A percentile compares a stretch with the other conserved stretches of the same genome.
Evolutionary conservation across 1,284 basidiomycete genomes (phyloP).

Genomic region (Cryptococcus sp.): DNA sequence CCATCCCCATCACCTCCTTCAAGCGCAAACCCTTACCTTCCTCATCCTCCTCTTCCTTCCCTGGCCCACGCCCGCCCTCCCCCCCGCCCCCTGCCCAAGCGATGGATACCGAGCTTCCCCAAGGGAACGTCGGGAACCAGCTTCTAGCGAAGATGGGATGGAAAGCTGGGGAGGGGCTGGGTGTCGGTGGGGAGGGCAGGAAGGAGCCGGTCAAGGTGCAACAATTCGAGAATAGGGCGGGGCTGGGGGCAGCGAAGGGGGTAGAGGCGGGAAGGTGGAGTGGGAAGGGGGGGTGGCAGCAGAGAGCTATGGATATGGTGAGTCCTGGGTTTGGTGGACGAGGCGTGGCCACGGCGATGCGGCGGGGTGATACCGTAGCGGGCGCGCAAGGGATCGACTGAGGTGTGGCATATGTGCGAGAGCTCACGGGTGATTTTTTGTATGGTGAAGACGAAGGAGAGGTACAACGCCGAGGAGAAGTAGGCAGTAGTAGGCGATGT

Average conservation of each 20-base stretch:
- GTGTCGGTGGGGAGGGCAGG: conserved; percentile 71
- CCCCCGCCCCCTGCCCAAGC: conserved; percentile 59
- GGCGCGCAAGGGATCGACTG: no score
- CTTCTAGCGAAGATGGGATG: conserved; percentile 94
- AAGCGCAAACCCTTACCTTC: conserved; percentile 9
- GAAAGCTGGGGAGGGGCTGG: conserved; percentile 83
- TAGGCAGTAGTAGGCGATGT: no score
- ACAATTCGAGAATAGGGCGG: conserved; percentile 78
- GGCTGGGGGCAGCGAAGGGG: conserved; percentile 81
- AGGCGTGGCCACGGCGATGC: neutral
- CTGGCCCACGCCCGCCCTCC: conserved; percentile 57
- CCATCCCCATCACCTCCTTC: neutral
- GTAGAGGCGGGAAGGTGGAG: conserved; percentile 73
- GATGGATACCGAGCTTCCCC: conserved; percentile 67
- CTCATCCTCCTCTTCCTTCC: neutral
- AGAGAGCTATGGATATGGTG: conserved; percentile 41
- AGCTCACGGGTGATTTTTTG: neutral
- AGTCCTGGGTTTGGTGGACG: conserved; percentile 9
- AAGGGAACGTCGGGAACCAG: conserved; percentile 81
- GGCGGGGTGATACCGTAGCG: no score
- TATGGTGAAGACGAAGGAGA: neutral
- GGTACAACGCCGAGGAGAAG: neutral
- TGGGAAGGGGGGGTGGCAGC: conserved; percentile 47
- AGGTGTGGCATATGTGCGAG: neutral
- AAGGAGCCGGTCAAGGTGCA: conserved; percentile 81